Evolutionary conservation across 306 rosid species (phyloP).

Genomic region (Quercus glauca): DNA sequence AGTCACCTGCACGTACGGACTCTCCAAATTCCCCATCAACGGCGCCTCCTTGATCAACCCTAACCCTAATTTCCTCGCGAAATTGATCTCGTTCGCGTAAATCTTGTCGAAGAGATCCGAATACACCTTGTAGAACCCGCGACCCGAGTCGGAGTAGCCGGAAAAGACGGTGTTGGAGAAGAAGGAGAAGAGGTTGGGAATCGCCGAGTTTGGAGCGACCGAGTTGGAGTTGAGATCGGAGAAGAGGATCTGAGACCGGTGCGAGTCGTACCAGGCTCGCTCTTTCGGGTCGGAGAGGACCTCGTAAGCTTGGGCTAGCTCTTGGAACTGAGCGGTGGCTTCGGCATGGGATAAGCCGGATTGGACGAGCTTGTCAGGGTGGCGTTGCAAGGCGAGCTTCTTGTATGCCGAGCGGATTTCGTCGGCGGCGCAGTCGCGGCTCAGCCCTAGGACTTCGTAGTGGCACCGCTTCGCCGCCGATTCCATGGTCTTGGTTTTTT

Average conservation of each 20-base stretch:
- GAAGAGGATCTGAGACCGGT: slow-evolving; percentile 90
- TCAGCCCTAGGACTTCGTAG: slow-evolving; percentile 77
- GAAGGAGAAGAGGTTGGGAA: slow-evolving; percentile 85
- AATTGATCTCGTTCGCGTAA: slow-evolving; percentile 66
- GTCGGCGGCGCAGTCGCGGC: slow-evolving; percentile 56
- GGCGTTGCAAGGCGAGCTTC: slow-evolving; percentile 87
- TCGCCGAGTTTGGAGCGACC: slow-evolving; percentile 30
- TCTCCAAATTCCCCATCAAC: slow-evolving; percentile 73
- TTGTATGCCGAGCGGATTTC: slow-evolving; percentile 77
- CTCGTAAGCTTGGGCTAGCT: slow-evolving; percentile 91
- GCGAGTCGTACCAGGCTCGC: slow-evolving; percentile 97
- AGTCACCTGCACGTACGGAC: slow-evolving; percentile 73
- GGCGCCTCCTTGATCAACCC: slow-evolving; percentile 63
- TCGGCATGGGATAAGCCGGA: slow-evolving; percentile 75
- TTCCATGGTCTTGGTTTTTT: slow-evolving; percentile 32
- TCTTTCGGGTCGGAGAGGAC: slow-evolving; percentile 93
- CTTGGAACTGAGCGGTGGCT: slow-evolving; percentile 90
- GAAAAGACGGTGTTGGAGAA: slow-evolving; percentile 79
- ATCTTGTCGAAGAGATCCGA: slow-evolving; percentile 60
- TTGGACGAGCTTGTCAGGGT: slow-evolving; percentile 84
- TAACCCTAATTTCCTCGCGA: slow-evolving; percentile 59
- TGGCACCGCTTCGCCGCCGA: slow-evolving; percentile 76
- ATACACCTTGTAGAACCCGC: slow-evolving; percentile 77
- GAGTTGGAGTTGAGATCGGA: slow-evolving; percentile 60
- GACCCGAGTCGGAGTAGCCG: slow-evolving; percentile 61